Percentiles rank a stretch among this genome's conserved stretches.
Evolutionary conservation across 768 basidiomycete genomes (phyloP).

Genomic region (Suillus americanus): DNA sequence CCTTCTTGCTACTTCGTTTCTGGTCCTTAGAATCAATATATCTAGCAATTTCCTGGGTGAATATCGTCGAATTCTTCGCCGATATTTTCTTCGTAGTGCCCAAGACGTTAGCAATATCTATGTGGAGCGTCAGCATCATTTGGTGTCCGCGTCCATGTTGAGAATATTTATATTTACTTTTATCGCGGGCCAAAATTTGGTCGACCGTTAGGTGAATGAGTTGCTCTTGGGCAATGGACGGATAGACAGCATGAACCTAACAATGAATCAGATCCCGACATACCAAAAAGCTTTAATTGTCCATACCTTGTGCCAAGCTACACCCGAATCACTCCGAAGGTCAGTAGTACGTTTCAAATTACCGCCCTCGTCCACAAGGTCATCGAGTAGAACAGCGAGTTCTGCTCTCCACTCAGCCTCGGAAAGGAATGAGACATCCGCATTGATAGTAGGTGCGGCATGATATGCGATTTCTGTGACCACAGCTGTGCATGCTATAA

Average conservation of each 20-base stretch:
- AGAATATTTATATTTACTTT: slow-evolving; percentile 34
- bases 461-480: slow-evolving; percentile 64
- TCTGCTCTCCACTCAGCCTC: slow-evolving; percentile 59
- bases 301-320: slow-evolving; percentile 59
- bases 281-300: not conserved
- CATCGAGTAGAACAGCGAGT: slow-evolving; percentile 51
- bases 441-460: slow-evolving; percentile 52
- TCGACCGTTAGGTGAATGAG: slow-evolving; percentile 50
- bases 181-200: slow-evolving; percentile 49
- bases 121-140: not conserved
- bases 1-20: slow-evolving; percentile 46
- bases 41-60: slow-evolving; percentile 55
- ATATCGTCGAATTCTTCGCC: slow-evolving; percentile 49
- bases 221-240: slow-evolving; percentile 46
- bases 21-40: slow-evolving; percentile 66
- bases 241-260: slow-evolving; percentile 64
- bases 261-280: not conserved
- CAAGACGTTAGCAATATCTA: slow-evolving; percentile 46
- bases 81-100: slow-evolving; percentile 54
- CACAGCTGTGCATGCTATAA: slow-evolving; percentile 61
- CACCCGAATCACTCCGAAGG: slow-evolving; percentile 56
- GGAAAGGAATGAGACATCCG: slow-evolving; percentile 58
- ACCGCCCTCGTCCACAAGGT: slow-evolving; percentile 61
- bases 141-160: not conserved
- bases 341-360: slow-evolving; percentile 52